Base-by-base conservation (phyloP, 257 asterid species). In the Solanum clarkiae region DNA sequence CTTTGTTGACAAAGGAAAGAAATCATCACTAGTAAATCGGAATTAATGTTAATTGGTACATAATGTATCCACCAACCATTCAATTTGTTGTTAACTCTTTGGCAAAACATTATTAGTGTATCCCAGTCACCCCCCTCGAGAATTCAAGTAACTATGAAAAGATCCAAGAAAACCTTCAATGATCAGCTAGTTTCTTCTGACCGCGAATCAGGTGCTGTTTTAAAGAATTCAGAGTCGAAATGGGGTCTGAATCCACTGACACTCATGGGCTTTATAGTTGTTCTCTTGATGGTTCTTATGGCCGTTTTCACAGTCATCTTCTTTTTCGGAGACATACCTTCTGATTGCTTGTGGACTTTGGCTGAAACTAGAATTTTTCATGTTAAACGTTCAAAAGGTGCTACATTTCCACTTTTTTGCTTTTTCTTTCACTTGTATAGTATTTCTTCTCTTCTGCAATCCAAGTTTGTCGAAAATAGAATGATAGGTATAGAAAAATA, bases 281-380 rank as follows among this genome's bases (percentile, higher is more conserved):
- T 84, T 68, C 13, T 83, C 47, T 88, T 92, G 85, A 88, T 95
- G 94, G 89, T 90, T 36, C 89, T 90, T 81, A 91, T 94, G 18
- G 90, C 91, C 83, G 54, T 94, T 89, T 89, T 94, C 87, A 90
- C 94, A 7, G 36, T 90, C 10, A 83, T 90, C 22, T 91, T 87
- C 2, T 85, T 93, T 80, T 62, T 90, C 2, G 88, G 86, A 85
- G 90, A 90, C 89, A 92, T 90, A 7, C 90, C 93, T 85, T 84
- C 90, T 26, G 89, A 92, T 87, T 79, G 68, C 16, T 82, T 90
- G 44, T 89, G 93, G 94, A 86, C 91, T 24, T 86, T 86, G 70
- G 90, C 84, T 68, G 90, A 89, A n/a, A 90, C 93, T 69, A 87
- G 94, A 80, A 72, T 84, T 80, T 85, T 86, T 75, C 91, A 90